These are phyloP conservation scores for Leccinum angustisporum DNA, from an alignment of 1,284 basidiomycete genomes.

Conservation along the genomic window DNA sequence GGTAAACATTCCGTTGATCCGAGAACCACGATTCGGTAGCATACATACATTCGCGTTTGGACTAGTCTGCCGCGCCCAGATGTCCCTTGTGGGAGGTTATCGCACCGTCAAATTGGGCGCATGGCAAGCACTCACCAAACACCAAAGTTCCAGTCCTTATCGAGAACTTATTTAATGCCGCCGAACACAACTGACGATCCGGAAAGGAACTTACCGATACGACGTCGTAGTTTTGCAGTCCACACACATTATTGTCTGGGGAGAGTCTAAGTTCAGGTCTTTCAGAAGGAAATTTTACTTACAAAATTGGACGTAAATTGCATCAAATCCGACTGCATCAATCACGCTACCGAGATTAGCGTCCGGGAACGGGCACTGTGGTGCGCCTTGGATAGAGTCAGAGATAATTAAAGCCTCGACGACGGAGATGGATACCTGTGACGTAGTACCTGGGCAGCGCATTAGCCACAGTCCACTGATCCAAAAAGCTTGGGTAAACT, in stretches of 20 bases:
- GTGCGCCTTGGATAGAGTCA: constrained; percentile 36
- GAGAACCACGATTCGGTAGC: neutral
- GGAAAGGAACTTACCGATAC: constrained; percentile 36
- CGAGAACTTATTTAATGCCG: neutral
- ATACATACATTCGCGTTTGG: constrained; percentile 50
- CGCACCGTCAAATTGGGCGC: neutral
- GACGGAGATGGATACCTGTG: constrained; percentile 36
- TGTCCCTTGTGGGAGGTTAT: constrained; percentile 45
- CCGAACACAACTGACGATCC: neutral
- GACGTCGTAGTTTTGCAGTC: constrained; percentile 44
- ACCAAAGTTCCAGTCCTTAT: constrained; percentile 53
- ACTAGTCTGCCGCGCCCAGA: constrained; percentile 60
- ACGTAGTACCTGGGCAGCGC: constrained; percentile 50
- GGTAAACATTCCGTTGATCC: constrained; percentile 1
- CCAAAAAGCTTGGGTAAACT: constrained; percentile 11
- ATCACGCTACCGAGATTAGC: constrained; percentile 53
- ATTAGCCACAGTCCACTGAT: constrained; percentile 3
- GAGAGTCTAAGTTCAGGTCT: neutral
- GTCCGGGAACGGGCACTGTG: constrained; percentile 68
- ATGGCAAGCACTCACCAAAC: constrained; percentile 41
- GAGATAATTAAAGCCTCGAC: neutral
- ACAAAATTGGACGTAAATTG: constrained; percentile 64
- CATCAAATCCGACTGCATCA: constrained; percentile 58
- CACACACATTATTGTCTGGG: constrained; percentile 59
- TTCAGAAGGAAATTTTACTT: constrained; percentile 13